These are phyloP conservation scores for Globisporangium middletonii DNA, from an alignment of 352 stramenopile species.

Conservation along the genomic window DNA sequence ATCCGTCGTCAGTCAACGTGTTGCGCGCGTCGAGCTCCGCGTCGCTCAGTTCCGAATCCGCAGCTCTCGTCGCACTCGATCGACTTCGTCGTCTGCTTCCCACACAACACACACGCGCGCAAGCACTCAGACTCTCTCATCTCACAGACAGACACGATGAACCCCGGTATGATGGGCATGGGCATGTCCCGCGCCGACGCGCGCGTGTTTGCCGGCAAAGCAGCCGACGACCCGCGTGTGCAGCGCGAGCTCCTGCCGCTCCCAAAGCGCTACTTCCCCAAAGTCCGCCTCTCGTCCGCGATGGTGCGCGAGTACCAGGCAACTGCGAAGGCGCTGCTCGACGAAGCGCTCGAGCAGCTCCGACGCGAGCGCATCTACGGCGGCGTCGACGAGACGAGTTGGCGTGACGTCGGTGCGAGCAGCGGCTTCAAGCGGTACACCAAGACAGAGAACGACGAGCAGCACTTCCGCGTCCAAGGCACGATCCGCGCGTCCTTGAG, in stretches of 20 bases:
- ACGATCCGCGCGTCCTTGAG: conserved; percentile 41
- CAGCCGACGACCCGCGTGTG: conserved; percentile 4
- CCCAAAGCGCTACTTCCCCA: conserved; percentile 37
- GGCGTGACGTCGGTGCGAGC: conserved; percentile 46
- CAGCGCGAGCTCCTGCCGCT: conserved; percentile 37
- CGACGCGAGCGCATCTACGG: conserved; percentile 34
- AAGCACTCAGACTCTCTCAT: not conserved
- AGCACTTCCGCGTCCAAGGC: conserved; percentile 56
- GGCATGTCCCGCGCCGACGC: conserved; percentile 11
- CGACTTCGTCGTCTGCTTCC: not conserved
- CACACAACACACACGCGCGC: not conserved
- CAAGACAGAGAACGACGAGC: conserved; percentile 33
- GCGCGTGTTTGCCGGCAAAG: conserved; percentile 9
- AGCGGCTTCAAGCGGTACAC: conserved; percentile 53
- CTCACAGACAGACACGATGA: not conserved
- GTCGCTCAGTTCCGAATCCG: not conserved
- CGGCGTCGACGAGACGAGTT: conserved; percentile 31
- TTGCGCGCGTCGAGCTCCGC: not conserved
- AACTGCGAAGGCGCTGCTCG: conserved; percentile 32
- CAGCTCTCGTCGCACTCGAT: not conserved
- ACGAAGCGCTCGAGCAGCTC: conserved; percentile 33
- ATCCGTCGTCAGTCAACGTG: not conserved
- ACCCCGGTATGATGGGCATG: conserved; percentile 9
- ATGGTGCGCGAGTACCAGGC: conserved; percentile 34
- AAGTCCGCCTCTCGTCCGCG: conserved; percentile 25